Conservation (phyloP, 208 protist genomes). For the Acanthamoeba royreba region DNA sequence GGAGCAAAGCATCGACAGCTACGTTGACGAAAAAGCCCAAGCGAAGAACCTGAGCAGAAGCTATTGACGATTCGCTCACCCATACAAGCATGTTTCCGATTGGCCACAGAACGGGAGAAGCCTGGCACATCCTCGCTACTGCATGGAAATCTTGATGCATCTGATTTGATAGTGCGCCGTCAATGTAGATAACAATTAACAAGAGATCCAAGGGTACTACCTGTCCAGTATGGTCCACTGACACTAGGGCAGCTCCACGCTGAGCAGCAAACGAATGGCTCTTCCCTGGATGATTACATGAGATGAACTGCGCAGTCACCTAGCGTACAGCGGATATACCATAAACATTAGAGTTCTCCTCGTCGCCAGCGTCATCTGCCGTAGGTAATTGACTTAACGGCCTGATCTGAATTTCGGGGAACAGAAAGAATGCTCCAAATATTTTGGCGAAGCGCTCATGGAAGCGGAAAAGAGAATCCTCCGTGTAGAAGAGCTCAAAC, state of each 20-base stretch:
- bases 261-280: no score
- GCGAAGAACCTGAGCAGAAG: background rate
- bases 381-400: background rate
- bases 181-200: background rate
- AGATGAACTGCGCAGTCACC: background rate
- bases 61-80: background rate
- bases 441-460: background rate
- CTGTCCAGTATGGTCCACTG: no score
- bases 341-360: background rate
- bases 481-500: background rate
- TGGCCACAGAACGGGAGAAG: background rate
- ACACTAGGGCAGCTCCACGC: no score
- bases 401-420: slow-evolving; percentile 1
- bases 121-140: background rate
- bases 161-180: background rate
- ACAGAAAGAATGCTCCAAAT: background rate
- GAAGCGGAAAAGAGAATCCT: background rate
- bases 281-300: no score
- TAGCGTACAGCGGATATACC: background rate
- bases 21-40: background rate
- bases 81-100: background rate
- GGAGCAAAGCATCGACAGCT: background rate
- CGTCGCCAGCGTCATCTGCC: background rate
- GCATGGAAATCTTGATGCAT: background rate
- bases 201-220: no score